A percentile compares a stretch with the other conserved stretches of the same genome.
phyloP scores from a whole-genome alignment of 176 grass and related monocot genomes.

The Bonia amplexicaulis region DNA sequence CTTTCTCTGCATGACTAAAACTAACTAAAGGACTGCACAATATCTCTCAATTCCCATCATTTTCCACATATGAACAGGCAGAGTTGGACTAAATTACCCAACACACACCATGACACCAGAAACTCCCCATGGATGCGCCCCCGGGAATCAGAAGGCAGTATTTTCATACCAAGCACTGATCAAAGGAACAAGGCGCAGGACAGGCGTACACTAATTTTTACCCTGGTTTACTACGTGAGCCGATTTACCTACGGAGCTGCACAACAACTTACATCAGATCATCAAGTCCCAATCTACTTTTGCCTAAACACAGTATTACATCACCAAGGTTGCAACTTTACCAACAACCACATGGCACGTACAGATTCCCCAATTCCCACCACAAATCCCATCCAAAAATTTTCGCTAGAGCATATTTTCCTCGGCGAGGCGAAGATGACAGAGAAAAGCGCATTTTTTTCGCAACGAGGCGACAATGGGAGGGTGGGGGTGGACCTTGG shows the following conservation, averaged over 20 bases:
- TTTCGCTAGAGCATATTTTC: not conserved
- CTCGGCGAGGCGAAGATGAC: not conserved
- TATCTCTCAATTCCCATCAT: not conserved
- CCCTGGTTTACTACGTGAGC: not conserved
- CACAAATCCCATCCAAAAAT: not conserved
- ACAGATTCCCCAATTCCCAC: slow-evolving; percentile 1
- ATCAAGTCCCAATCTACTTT: not conserved
- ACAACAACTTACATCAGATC: not conserved
- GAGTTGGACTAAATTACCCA: not conserved
- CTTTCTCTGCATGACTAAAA: not conserved
- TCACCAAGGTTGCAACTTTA: not conserved
- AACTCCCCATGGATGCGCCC: not conserved
- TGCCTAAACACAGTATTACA: not conserved
- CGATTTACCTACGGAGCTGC: not conserved
- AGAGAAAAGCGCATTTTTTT: not conserved
- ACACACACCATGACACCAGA: not conserved
- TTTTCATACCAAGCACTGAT: not conserved
- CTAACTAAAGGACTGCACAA: not conserved
- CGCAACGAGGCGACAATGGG: not conserved
- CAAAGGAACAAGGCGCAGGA: not conserved
- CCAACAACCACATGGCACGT: not conserved
- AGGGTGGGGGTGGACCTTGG: slow-evolving; percentile 41
- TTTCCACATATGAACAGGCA: not conserved
- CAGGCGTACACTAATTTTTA: not conserved
- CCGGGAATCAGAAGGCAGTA: not conserved